Conservation (phyloP, 257 asterid genomes). For the Fraxinus cuspidata region DNA sequence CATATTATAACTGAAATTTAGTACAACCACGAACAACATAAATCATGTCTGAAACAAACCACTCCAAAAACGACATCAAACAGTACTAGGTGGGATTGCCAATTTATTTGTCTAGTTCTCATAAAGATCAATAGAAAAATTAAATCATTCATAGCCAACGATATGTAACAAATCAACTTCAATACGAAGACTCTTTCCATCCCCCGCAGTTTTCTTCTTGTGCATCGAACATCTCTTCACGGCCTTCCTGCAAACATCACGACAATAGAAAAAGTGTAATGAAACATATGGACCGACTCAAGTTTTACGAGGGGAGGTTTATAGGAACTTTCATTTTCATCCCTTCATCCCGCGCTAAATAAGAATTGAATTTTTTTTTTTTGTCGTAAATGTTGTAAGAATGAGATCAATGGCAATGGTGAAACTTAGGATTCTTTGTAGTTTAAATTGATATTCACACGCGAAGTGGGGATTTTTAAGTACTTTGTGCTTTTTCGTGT, state of each 20-base stretch:
- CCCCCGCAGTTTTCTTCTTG: slow-evolving; percentile 49
- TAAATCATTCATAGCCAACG: not conserved
- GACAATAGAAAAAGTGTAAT: not conserved
- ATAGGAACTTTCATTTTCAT: not conserved
- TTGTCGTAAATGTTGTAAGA: too few relatives aligned
- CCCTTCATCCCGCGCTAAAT: not conserved
- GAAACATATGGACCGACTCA: not conserved
- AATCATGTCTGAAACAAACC: not conserved
- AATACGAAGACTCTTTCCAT: slow-evolving; percentile 50
- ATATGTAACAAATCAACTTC: slow-evolving; percentile 19
- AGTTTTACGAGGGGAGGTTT: not conserved
- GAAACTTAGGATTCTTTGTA: too few relatives aligned
- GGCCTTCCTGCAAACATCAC: slow-evolving; percentile 27
- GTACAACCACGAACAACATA: too few relatives aligned
- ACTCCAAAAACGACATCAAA: not conserved
- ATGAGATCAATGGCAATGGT: too few relatives aligned
- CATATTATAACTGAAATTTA: too few relatives aligned
- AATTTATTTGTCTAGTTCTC: not conserved
- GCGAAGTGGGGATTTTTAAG: not conserved
- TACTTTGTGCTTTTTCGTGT: not conserved
- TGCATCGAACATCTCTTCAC: slow-evolving; percentile 24
- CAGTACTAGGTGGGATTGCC: not conserved
- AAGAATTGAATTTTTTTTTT: too few relatives aligned
- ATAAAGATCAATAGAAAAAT: not conserved
- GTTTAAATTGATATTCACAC: too few relatives aligned